These are phyloP conservation scores for Aspergillus wentii DNA, from an alignment of 495 filamentous ascomycete genomes.

Conservation along the genomic window DNA sequence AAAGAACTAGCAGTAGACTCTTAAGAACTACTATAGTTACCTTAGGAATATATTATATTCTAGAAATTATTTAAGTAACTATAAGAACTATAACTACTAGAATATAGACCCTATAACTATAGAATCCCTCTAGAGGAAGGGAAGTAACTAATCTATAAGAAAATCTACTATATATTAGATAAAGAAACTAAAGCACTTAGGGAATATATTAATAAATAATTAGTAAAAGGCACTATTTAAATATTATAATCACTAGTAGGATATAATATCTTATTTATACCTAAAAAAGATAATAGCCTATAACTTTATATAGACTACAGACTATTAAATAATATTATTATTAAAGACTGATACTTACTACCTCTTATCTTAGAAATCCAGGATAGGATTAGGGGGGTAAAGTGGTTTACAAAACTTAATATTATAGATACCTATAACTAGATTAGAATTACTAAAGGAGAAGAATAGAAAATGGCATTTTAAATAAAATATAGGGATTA, in stretches of 20 bases:
- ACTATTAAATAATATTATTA: slow-evolving; percentile 20
- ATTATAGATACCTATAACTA: slow-evolving; percentile 13
- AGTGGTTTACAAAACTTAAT: slow-evolving; percentile 22
- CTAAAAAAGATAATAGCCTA: slow-evolving; percentile 19
- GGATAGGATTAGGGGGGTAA: slow-evolving; percentile 12
- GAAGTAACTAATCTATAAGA: slow-evolving; percentile 3
- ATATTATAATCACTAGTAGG: slow-evolving; percentile 7
- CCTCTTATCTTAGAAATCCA: slow-evolving; percentile 14
- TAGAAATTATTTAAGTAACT: slow-evolving; percentile 7
- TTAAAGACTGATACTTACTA: slow-evolving; percentile 21
- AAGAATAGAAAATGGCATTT: slow-evolving; percentile 17
- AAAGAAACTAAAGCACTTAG: slow-evolving; percentile 8
- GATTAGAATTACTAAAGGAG: slow-evolving; percentile 8
- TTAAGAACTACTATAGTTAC: neutral
- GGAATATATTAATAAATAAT: slow-evolving; percentile 17
- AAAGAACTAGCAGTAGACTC: neutral
- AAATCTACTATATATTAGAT: slow-evolving; percentile 11
- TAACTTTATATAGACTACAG: slow-evolving; percentile 19
- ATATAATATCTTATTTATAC: slow-evolving; percentile 16
- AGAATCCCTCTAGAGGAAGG: slow-evolving; percentile 7
- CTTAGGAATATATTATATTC: slow-evolving; percentile 5
- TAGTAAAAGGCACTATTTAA: slow-evolving; percentile 11
- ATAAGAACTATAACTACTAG: slow-evolving; percentile 3
- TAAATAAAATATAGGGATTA: slow-evolving; percentile 10
- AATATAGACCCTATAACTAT: slow-evolving; percentile 4